A percentile compares a stretch with the other conserved stretches of the same genome.
Evolutionary conservation across 2,329 filamentous ascomycete genomes (phyloP).

Genomic region (Colletotrichum orbiculare): DNA sequence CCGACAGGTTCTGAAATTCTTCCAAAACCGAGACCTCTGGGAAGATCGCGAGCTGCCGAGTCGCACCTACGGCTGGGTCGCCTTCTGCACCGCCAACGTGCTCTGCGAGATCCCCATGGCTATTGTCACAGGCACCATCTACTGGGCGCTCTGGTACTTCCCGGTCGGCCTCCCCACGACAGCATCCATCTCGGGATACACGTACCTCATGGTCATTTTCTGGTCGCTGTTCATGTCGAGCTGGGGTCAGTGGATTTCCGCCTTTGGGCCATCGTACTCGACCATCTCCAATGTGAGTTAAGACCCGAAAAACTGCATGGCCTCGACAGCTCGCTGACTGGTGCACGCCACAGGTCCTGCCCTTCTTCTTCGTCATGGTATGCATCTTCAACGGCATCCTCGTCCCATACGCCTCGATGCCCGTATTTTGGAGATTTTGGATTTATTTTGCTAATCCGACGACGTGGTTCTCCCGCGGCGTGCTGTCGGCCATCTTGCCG

Average conservation of each 20-base stretch:
- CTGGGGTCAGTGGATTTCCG: slow-evolving; percentile 88
- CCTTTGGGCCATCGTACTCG: slow-evolving; percentile 82
- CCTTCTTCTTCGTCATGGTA: slow-evolving; percentile 86
- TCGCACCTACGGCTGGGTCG: slow-evolving; percentile 81
- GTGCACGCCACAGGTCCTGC: slow-evolving; percentile 60
- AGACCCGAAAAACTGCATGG: not conserved
- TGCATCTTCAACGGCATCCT: slow-evolving; percentile 79
- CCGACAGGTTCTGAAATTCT: slow-evolving; percentile 76
- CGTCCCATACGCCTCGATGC: slow-evolving; percentile 49
- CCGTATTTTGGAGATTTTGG: slow-evolving; percentile 54
- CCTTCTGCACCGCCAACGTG: slow-evolving; percentile 79
- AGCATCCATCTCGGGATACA: slow-evolving; percentile 75
- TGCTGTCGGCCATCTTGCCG: slow-evolving; percentile 33
- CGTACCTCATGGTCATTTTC: slow-evolving; percentile 81
- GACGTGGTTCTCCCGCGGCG: slow-evolving; percentile 32
- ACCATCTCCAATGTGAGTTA: slow-evolving; percentile 74
- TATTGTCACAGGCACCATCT: slow-evolving; percentile 72
- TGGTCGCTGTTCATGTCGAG: slow-evolving; percentile 81
- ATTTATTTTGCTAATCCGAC: slow-evolving; percentile 37
- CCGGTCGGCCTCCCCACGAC: slow-evolving; percentile 76
- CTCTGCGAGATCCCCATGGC: slow-evolving; percentile 79
- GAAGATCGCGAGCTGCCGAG: slow-evolving; percentile 78
- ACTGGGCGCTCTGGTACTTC: slow-evolving; percentile 83
- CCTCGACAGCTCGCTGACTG: slow-evolving; percentile 3
- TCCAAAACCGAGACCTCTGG: slow-evolving; percentile 77